Conservation (phyloP, 2,329 filamentous ascomycete species). For the Chalaropsis ovoidea region DNA sequence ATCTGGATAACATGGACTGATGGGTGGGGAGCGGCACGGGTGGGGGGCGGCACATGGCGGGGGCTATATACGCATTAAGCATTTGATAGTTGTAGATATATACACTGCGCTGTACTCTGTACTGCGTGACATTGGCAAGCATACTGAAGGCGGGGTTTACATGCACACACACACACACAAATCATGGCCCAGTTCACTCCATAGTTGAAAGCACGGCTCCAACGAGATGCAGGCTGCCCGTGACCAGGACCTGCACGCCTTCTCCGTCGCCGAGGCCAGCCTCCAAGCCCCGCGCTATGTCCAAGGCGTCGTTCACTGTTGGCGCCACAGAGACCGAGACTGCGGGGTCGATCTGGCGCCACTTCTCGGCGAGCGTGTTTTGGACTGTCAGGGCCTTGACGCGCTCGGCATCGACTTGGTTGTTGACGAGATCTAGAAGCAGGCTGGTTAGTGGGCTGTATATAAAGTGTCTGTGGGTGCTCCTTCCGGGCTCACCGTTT, state of each 20-base stretch:
- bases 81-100: constrained; percentile 1
- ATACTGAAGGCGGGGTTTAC: not conserved
- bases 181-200: constrained; percentile 35
- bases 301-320: constrained; percentile 48
- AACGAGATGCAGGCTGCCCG: constrained; percentile 54
- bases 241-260: constrained; percentile 43
- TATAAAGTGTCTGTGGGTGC: not conserved
- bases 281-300: constrained; percentile 36
- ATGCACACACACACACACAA: constrained; percentile 13
- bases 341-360: constrained; percentile 39
- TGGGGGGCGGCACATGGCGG: not conserved
- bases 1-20: constrained; percentile 21
- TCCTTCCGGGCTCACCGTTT: constrained; percentile 31
- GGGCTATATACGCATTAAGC: constrained; percentile 1
- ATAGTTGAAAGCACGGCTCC: constrained; percentile 45
- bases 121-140: not conserved
- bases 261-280: constrained; percentile 31
- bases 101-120: not conserved
- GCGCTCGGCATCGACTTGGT: constrained; percentile 43
- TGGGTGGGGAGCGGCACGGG: not conserved
- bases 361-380: constrained; percentile 43
- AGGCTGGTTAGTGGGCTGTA: constrained; percentile 4
- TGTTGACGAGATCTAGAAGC: constrained; percentile 46
- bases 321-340: constrained; percentile 41
- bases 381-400: constrained; percentile 45